Evolutionary conservation across 352 stramenopile species (phyloP).

Genomic region (Phytophthora multivora): DNA sequence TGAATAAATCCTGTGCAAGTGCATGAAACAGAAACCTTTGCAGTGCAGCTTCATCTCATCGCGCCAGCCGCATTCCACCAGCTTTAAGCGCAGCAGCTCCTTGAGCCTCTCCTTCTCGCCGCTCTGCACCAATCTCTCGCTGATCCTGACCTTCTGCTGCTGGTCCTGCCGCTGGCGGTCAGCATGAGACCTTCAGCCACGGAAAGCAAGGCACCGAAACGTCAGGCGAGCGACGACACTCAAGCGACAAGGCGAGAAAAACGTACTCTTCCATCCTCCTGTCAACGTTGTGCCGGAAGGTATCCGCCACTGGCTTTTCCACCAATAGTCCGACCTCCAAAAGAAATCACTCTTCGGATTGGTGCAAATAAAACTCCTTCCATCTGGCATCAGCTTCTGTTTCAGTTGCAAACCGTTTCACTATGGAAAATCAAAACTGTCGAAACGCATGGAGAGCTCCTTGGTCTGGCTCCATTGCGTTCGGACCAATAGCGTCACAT

Average conservation of each 20-base stretch:
- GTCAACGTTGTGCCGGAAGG: constrained; percentile 1
- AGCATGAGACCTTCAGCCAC: constrained; percentile 44
- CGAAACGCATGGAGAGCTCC: background rate
- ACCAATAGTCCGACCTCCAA: constrained; percentile 27
- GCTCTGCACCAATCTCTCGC: constrained; percentile 87
- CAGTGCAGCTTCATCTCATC: constrained; percentile 92
- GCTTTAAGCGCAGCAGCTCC: constrained; percentile 81
- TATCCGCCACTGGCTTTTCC: constrained; percentile 11
- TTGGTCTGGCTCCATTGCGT: constrained; percentile 34
- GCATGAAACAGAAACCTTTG: constrained; percentile 54
- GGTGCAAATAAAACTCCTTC: constrained; percentile 11
- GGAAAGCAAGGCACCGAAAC: constrained; percentile 18
- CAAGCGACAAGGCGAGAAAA: background rate
- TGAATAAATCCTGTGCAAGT: too few species aligned
- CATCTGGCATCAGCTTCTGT: background rate
- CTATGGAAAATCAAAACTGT: background rate
- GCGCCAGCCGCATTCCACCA: constrained; percentile 92
- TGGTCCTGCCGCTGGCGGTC: constrained; percentile 72
- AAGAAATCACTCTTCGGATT: background rate
- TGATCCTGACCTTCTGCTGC: constrained; percentile 76
- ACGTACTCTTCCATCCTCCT: constrained; percentile 38
- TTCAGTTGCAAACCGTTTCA: background rate
- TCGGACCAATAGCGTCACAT: constrained; percentile 40
- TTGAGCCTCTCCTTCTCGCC: constrained; percentile 92
- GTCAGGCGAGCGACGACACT: constrained; percentile 2